phyloP scores from a whole-genome alignment of 2,329 filamentous ascomycete species.

The Emmonsia crescens region DNA sequence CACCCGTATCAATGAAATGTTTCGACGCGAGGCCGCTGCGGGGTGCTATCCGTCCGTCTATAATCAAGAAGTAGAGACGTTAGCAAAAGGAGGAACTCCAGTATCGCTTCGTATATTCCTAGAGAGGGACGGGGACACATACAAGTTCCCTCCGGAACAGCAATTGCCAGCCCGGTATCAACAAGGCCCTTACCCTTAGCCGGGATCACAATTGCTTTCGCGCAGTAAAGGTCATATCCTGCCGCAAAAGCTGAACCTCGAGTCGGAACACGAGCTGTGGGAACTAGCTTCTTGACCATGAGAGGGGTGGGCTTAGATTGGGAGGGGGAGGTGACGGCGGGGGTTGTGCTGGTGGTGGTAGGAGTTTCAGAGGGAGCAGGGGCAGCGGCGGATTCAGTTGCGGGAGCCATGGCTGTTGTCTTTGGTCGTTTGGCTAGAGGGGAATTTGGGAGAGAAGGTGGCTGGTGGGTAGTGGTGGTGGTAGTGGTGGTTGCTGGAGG shows the following conservation, averaged over 20 bases:
- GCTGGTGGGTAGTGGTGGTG: conserved; percentile 27
- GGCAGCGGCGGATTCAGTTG: conserved; percentile 15
- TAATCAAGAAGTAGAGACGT: neutral
- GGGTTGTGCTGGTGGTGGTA: conserved; percentile 7
- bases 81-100: neutral
- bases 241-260: conserved; percentile 82
- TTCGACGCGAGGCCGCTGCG: conserved; percentile 86
- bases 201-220: conserved; percentile 63
- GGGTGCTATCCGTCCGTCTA: conserved; percentile 81
- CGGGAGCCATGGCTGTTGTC: conserved; percentile 26
- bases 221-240: conserved; percentile 84
- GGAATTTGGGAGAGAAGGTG: conserved; percentile 55
- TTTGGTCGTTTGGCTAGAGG: conserved; percentile 74
- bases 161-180: conserved; percentile 83
- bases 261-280: conserved; percentile 70
- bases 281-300: conserved; percentile 77
- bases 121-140: conserved; percentile 28
- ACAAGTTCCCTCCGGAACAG: conserved; percentile 85
- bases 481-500: conserved; percentile 22
- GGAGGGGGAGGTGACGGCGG: conserved; percentile 28
- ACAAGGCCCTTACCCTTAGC: conserved; percentile 75
- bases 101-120: neutral
- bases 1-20: conserved; percentile 91
- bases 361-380: conserved; percentile 13
- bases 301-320: conserved; percentile 47